A percentile compares a stretch with the other conserved stretches of the same genome.
Conservation (phyloP, 2,329 filamentous ascomycete genomes). For the Metarhizium brunneum region DNA sequence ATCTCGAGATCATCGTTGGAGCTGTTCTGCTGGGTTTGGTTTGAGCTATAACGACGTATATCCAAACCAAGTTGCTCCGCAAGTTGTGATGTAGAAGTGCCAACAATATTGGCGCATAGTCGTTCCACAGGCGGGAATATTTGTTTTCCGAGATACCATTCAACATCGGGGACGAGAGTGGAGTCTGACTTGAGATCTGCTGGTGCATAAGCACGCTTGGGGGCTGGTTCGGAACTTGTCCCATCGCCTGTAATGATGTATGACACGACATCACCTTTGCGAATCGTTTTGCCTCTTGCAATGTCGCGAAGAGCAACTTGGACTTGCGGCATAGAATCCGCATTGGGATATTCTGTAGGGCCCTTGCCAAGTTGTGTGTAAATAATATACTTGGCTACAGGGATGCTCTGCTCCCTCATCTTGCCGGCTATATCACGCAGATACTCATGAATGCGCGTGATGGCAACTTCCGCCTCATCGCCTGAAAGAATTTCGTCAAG, state of each 20-base stretch:
- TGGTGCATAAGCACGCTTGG: conserved; percentile 82
- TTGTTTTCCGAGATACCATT: conserved; percentile 97
- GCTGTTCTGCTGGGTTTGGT: conserved; percentile 35
- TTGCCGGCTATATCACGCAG: conserved; percentile 73
- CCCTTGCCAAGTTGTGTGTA: conserved; percentile 95
- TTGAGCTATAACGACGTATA: conserved; percentile 65
- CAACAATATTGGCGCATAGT: conserved; percentile 89
- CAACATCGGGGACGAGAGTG: conserved; percentile 76
- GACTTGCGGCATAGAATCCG: conserved; percentile 90
- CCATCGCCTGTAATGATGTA: conserved; percentile 83
- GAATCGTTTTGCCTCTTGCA: conserved; percentile 75
- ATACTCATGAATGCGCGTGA: conserved; percentile 89
- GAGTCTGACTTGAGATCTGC: conserved; percentile 74
- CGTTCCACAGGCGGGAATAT: conserved; percentile 97
- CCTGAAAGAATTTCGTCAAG: conserved; percentile 93
- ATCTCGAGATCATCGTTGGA: conserved; percentile 60
- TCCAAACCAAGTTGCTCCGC: conserved; percentile 93
- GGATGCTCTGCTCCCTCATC: conserved; percentile 74
- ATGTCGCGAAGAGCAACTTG: conserved; percentile 89
- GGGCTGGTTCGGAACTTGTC: conserved; percentile 57
- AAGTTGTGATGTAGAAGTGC: conserved; percentile 81
- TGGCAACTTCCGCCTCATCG: conserved; percentile 78
- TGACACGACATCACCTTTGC: conserved; percentile 90
- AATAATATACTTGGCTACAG: conserved; percentile 86
- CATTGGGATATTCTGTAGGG: conserved; percentile 89